These are phyloP conservation scores for Toxoplasma gondii DNA, from an alignment of 169 alveolate genomes.

Conservation along the genomic window DNA sequence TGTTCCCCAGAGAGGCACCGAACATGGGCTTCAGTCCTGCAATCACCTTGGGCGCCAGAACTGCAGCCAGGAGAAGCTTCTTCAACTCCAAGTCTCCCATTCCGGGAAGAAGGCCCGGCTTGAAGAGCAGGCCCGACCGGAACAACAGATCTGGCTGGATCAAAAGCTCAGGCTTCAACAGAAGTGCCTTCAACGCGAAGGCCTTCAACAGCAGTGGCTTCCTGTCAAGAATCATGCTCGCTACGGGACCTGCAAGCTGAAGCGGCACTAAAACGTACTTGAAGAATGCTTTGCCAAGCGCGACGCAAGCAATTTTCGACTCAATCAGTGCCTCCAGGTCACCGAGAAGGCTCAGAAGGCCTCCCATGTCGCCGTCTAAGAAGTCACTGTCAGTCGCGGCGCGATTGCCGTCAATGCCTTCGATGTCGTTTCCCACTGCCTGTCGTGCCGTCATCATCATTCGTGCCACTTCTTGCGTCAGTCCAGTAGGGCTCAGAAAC, in stretches of 20 bases:
- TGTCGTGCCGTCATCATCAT: conserved; percentile 5
- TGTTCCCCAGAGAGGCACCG: not conserved
- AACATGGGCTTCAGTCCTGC: not conserved
- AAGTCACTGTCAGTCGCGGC: not conserved
- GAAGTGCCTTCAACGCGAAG: not conserved
- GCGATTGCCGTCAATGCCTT: not conserved
- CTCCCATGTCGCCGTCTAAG: not conserved
- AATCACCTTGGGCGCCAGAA: not conserved
- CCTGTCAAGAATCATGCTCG: not conserved
- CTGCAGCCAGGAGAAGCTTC: not conserved
- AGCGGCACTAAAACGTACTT: not conserved
- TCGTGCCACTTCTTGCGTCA: conserved; percentile 1
- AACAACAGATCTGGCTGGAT: not conserved
- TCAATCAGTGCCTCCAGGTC: not conserved
- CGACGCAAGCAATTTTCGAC: not conserved
- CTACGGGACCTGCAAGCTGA: not conserved
- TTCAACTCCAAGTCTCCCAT: not conserved
- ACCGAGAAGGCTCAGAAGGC: not conserved
- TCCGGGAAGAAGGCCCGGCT: not conserved
- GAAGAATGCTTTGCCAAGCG: not conserved
- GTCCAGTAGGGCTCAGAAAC: conserved; percentile 1
- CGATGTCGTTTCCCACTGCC: not conserved
- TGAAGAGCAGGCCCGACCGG: not conserved
- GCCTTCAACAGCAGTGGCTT: conserved; percentile 23
- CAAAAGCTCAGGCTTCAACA: not conserved